Conservation (phyloP, 805 yeast genomes). For the Starmerella vaccinii region DNA sequence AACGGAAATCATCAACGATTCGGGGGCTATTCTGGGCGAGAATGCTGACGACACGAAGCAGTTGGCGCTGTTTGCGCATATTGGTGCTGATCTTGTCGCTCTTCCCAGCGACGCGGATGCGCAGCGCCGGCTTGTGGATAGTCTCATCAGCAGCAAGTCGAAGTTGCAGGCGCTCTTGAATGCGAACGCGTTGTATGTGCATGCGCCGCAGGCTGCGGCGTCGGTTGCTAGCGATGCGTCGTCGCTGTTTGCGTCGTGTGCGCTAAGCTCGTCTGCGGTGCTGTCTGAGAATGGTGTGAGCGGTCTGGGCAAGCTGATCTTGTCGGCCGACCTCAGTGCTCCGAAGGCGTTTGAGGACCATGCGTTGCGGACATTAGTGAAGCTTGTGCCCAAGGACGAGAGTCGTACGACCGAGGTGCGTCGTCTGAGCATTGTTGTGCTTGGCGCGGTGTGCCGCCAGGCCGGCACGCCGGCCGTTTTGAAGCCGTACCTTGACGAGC, state of each 20-base stretch:
- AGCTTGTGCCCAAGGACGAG: slow-evolving; percentile 44
- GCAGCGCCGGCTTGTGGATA: slow-evolving; percentile 32
- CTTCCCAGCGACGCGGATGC: slow-evolving; percentile 35
- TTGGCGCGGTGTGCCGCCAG: slow-evolving; percentile 60
- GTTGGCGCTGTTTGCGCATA: slow-evolving; percentile 34
- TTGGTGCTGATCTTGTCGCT: slow-evolving; percentile 30
- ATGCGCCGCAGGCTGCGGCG: slow-evolving; percentile 25
- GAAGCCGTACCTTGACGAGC: slow-evolving; percentile 41
- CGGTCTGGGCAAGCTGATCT: slow-evolving; percentile 71
- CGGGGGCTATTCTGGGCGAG: slow-evolving; percentile 35
- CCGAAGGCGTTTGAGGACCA: slow-evolving; percentile 31
- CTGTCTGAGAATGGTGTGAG: slow-evolving; percentile 59
- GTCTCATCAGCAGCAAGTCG: slow-evolving; percentile 16
- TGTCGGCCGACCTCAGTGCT: slow-evolving; percentile 28
- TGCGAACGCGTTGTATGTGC: slow-evolving; percentile 26
- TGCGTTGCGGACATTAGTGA: slow-evolving; percentile 37
- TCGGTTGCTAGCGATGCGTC: slow-evolving; percentile 24
- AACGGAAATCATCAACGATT: slow-evolving; percentile 63
- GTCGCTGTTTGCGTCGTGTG: slow-evolving; percentile 6
- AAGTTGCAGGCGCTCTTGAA: slow-evolving; percentile 21
- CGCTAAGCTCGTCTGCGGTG: slow-evolving; percentile 26
- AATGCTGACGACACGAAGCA: slow-evolving; percentile 32
- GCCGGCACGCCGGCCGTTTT: slow-evolving; percentile 45
- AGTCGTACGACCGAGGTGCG: slow-evolving; percentile 65
- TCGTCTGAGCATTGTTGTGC: slow-evolving; percentile 63